Percentiles rank a stretch among this genome's conserved stretches.
These are phyloP conservation scores for Pichia gijzeniarum DNA, from an alignment of 805 yeast genomes.

Conservation along the genomic window DNA sequence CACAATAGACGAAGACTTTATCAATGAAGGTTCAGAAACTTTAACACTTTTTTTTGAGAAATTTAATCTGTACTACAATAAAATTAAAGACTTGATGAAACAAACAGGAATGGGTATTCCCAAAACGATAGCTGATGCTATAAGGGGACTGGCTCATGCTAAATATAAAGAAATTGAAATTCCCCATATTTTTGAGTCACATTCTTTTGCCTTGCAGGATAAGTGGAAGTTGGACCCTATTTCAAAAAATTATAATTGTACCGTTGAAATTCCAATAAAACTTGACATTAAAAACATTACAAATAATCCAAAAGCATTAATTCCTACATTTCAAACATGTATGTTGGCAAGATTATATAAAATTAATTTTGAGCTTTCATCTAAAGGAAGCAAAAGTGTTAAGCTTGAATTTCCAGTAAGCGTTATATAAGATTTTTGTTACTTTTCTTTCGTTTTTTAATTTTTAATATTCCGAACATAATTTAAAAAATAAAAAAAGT, in stretches of 20 bases:
- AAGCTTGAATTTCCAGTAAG: neutral
- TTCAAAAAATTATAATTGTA: neutral
- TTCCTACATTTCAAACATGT: neutral
- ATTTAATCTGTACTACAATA: too few relatives aligned
- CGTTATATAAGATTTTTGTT: slow-evolving; percentile 9
- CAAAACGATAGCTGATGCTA: too few relatives aligned
- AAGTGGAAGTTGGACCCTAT: neutral
- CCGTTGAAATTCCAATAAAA: neutral
- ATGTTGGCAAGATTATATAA: neutral
- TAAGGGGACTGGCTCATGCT: too few relatives aligned
- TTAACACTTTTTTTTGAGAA: too few relatives aligned
- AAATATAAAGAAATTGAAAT: too few relatives aligned
- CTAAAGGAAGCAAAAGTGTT: neutral
- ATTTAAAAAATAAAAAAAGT: too few relatives aligned
- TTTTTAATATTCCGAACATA: too few relatives aligned
- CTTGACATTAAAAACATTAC: neutral
- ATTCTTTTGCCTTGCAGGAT: neutral
- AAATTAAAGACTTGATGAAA: too few relatives aligned
- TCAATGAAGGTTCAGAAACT: too few relatives aligned
- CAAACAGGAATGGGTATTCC: too few relatives aligned
- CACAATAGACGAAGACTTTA: too few relatives aligned
- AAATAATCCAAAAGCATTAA: neutral
- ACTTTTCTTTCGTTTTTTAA: too few relatives aligned
- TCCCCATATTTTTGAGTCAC: neutral
- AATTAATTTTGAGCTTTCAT: neutral